These are phyloP conservation scores for Ganoderma resinaceum DNA, from an alignment of 1,284 basidiomycete genomes.

Conservation along the genomic window DNA sequence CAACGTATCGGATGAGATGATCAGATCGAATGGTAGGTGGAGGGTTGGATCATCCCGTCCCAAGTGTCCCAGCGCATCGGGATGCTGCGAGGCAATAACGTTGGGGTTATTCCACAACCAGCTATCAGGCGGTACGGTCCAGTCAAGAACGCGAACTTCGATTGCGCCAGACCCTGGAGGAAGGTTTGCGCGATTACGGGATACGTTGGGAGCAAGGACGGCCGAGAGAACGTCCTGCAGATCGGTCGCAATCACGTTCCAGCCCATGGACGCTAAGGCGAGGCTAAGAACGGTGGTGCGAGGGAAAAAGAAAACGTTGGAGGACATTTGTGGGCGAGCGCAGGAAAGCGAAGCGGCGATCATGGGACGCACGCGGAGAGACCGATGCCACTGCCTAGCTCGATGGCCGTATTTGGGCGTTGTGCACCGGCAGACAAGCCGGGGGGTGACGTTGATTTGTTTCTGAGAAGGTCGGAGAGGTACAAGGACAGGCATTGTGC, in stretches of 20 bases:
- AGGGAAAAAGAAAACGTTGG: conserved; percentile 13
- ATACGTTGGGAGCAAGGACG: conserved; percentile 74
- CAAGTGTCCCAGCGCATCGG: conserved; percentile 31
- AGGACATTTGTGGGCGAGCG: conserved; percentile 15
- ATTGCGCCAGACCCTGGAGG: conserved; percentile 48
- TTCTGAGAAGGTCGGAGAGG: conserved; percentile 49
- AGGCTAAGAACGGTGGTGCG: conserved; percentile 53
- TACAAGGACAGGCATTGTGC: conserved; percentile 78
- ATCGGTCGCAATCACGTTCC: conserved; percentile 84
- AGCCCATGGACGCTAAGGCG: conserved; percentile 73
- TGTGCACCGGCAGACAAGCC: conserved; percentile 31
- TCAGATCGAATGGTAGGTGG: conserved; percentile 74
- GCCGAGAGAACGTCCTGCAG: conserved; percentile 69
- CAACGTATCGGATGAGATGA: conserved; percentile 87
- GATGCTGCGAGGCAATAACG: conserved; percentile 46
- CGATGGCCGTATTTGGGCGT: conserved; percentile 60
- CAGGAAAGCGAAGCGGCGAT: conserved; percentile 19
- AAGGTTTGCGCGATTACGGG: conserved; percentile 52
- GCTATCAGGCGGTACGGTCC: conserved; percentile 58
- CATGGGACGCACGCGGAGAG: conserved; percentile 68
- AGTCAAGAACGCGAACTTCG: conserved; percentile 70
- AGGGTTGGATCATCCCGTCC: conserved; percentile 37
- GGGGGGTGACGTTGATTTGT: conserved; percentile 28
- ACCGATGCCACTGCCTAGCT: conserved; percentile 87
- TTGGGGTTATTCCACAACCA: conserved; percentile 61